Evolutionary conservation across 139 green algal genomes (phyloP), one percentile per base, ranked within the genome.

Genomic region (Spirogloea muscicola): DNA sequence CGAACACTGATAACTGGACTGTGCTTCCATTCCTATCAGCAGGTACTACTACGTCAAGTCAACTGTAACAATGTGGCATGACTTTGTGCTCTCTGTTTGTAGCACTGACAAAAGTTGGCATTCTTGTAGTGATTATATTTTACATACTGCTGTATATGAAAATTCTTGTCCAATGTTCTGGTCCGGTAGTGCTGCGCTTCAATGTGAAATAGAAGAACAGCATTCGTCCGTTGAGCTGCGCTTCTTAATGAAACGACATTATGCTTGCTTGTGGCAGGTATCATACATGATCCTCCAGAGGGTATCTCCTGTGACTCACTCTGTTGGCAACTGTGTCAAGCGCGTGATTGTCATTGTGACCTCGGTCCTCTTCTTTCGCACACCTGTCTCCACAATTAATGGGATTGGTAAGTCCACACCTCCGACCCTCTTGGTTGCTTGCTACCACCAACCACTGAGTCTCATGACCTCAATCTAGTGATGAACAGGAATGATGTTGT

Each of bases 321-420:
- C 91, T 57, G 93, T 98, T 42, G 94, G 94, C 79, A 98, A 98
- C 88, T 97, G 95, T 72, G 85, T 97, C 29, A 97, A 97, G 89
- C 83, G 93, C 3, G 91, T 97, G 43, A 87, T 96, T 40, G 92
- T 97, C 37, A 97, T 97, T 77, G 88, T 92, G 21, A 84, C 90
- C 7, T 89, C 87, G 3, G 86, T 97, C 33, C 46, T 97, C 29
- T 86, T 95, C 39, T 97, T 97, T 86, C 72, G 84, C 13, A 96
- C 91, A 76, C 93, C 93, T 29, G 88, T 97, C 61, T 80, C 75
- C 3, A 25, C 75, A 36, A 77, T 89, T 41, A 91, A 90, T 68
- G 77, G 44, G 10, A 64, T 64, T 16, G 10, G 13, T 25, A 10
- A 25, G 13, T 10, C 16, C 13, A 10, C 10, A 16, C 43, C 10